Evolutionary conservation across 495 filamentous ascomycete species (phyloP).

Genomic region (Penicillium pulvis): DNA sequence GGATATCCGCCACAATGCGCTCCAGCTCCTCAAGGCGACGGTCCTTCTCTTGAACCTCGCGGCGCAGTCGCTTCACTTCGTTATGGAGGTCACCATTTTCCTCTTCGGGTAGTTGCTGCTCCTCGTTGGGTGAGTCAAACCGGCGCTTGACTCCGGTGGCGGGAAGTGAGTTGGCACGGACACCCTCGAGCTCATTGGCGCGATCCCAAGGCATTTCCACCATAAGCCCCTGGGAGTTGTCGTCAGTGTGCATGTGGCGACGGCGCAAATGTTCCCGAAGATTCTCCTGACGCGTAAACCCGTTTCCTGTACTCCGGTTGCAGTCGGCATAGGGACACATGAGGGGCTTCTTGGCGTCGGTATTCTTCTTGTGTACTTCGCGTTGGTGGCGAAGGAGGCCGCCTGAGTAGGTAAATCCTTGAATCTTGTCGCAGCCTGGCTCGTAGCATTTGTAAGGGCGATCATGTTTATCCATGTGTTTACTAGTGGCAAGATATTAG

Average conservation of each 20-base stretch:
- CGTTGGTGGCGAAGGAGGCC: slow-evolving; percentile 85
- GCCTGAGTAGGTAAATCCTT: slow-evolving; percentile 91
- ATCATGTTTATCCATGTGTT: slow-evolving; percentile 98
- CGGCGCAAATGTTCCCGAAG: slow-evolving; percentile 86
- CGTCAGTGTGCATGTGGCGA: slow-evolving; percentile 67
- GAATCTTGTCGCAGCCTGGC: slow-evolving; percentile 79
- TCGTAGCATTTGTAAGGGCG: slow-evolving; percentile 82
- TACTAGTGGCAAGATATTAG: slow-evolving; percentile 51
- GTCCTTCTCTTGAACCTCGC: slow-evolving; percentile 57
- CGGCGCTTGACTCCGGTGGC: slow-evolving; percentile 43
- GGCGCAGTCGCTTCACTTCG: slow-evolving; percentile 59
- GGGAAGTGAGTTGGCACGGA: slow-evolving; percentile 28
- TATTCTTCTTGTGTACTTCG: slow-evolving; percentile 86
- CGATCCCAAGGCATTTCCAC: slow-evolving; percentile 32
- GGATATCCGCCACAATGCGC: slow-evolving; percentile 45
- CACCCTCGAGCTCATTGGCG: slow-evolving; percentile 26
- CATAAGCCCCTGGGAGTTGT: slow-evolving; percentile 34
- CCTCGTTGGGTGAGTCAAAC: slow-evolving; percentile 42
- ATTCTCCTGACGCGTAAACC: slow-evolving; percentile 89
- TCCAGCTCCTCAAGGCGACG: slow-evolving; percentile 48
- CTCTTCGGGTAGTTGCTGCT: slow-evolving; percentile 29
- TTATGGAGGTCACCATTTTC: slow-evolving; percentile 53
- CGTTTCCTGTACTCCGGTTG: slow-evolving; percentile 78
- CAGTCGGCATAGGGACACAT: slow-evolving; percentile 83
- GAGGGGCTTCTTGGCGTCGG: slow-evolving; percentile 77